phyloP scores from a whole-genome alignment of 2,329 filamentous ascomycete species.

The Decorospora gaudefroyi region DNA sequence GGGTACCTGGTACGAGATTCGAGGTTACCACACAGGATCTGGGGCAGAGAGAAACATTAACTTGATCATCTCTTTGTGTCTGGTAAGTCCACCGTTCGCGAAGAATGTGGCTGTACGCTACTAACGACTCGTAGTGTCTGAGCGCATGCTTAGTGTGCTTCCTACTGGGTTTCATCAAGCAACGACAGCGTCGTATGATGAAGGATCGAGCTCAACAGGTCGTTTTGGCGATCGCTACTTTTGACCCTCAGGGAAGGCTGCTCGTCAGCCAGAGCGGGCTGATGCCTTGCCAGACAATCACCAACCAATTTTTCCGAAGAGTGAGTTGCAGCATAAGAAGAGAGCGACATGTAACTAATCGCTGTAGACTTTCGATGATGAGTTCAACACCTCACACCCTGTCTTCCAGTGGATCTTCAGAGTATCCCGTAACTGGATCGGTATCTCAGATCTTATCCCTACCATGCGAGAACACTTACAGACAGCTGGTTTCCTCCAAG shows the following conservation, averaged over 20 bases:
- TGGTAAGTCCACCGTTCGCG: constrained; percentile 57
- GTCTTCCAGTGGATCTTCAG: constrained; percentile 88
- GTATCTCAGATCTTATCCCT: constrained; percentile 68
- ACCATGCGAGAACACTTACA: constrained; percentile 77
- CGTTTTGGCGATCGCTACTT: constrained; percentile 64
- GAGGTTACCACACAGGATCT: constrained; percentile 50
- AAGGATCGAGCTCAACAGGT: constrained; percentile 58
- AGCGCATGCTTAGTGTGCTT: constrained; percentile 48
- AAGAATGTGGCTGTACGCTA: constrained; percentile 71
- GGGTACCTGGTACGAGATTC: constrained; percentile 69
- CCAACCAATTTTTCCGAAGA: constrained; percentile 57
- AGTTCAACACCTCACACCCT: constrained; percentile 74
- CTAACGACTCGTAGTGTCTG: constrained; percentile 55
- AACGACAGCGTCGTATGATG: constrained; percentile 47
- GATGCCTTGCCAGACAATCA: constrained; percentile 75
- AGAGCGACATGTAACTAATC: constrained; percentile 13
- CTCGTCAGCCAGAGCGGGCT: constrained; percentile 72
- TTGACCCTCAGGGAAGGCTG: constrained; percentile 68
- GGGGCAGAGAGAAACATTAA: constrained; percentile 62
- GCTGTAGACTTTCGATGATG: constrained; percentile 65
- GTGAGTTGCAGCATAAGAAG: constrained; percentile 52
- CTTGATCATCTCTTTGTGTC: constrained; percentile 71
- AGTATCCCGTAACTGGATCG: constrained; percentile 76
- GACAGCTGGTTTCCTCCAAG: constrained; percentile 32
- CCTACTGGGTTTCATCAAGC: constrained; percentile 45